Conservation (phyloP, 2,329 filamentous ascomycete species). For the Macroventuria anomochaeta region DNA sequence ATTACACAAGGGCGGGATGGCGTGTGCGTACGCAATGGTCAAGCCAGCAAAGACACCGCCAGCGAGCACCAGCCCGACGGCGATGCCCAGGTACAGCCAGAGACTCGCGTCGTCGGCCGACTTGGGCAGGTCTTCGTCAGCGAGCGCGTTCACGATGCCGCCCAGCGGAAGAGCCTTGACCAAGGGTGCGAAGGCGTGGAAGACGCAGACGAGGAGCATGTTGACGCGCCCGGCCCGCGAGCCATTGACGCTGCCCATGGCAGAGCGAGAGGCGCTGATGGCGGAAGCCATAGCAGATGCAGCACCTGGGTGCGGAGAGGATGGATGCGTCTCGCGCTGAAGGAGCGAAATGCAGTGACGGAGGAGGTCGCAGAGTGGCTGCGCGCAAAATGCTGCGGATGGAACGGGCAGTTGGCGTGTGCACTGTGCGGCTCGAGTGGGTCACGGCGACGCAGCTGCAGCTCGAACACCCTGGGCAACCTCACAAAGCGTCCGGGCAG, state of each 20-base stretch:
- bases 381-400: constrained; percentile 15
- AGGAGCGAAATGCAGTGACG: constrained; percentile 2
- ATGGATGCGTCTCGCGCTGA: constrained; percentile 7
- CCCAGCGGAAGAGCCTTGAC: constrained; percentile 45
- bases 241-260: constrained; percentile 37
- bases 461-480: constrained; percentile 1
- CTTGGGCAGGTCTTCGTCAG: constrained; percentile 43
- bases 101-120: constrained; percentile 65
- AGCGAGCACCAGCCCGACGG: constrained; percentile 79
- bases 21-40: constrained; percentile 76
- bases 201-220: constrained; percentile 38
- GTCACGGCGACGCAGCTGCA: constrained; percentile 1
- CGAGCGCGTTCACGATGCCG: constrained; percentile 29
- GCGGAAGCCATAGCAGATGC: constrained; percentile 35
- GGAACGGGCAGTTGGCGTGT: constrained; percentile 1
- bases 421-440: constrained; percentile 9
- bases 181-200: constrained; percentile 43
- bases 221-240: constrained; percentile 32
- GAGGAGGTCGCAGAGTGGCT: constrained; percentile 3
- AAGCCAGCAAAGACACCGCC: constrained; percentile 94
- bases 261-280: constrained; percentile 36
- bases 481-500: background rate
- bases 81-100: constrained; percentile 82
- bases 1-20: constrained; percentile 9
- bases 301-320: constrained; percentile 21